phyloP scores from a whole-genome alignment of 139 green algal species.

The Trebouxia sp. region DNA sequence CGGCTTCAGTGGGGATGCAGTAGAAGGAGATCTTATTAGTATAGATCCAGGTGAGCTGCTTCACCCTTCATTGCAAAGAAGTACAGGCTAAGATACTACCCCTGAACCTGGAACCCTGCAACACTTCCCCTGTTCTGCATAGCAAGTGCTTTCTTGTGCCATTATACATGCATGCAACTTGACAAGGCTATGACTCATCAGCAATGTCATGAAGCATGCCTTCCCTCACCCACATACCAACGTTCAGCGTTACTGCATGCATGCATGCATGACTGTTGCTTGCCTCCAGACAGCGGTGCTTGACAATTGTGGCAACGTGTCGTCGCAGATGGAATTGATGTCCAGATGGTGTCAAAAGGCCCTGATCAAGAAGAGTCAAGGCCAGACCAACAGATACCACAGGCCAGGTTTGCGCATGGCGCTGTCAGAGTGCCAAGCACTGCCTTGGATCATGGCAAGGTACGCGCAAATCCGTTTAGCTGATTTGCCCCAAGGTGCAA shows the following conservation, averaged over 20 bases:
- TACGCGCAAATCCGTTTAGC: no score
- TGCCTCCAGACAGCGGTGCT: no score
- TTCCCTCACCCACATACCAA: no score
- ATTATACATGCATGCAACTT: no score
- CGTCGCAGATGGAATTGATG: slow-evolving; percentile 11
- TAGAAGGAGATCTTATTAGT: slow-evolving; percentile 54
- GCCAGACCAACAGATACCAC: slow-evolving; percentile 2
- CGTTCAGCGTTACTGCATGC: no score
- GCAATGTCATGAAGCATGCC: no score
- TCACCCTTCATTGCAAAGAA: not conserved
- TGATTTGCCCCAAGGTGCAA: no score
- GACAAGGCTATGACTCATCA: no score
- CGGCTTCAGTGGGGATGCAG: slow-evolving; percentile 55
- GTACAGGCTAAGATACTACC: no score
- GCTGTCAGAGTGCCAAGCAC: slow-evolving; percentile 24
- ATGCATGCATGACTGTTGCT: not conserved
- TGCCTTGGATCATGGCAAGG: slow-evolving; percentile 16
- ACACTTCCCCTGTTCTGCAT: no score
- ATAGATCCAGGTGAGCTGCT: slow-evolving; percentile 39
- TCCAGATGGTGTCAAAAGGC: slow-evolving; percentile 29
- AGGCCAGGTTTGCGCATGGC: slow-evolving; percentile 29
- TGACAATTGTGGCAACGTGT: not conserved
- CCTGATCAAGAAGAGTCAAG: not conserved
- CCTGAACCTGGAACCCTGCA: no score
- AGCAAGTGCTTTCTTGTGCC: no score